phyloP scores from a whole-genome alignment of 2,329 filamentous ascomycete genomes.

The Sporothrix schenckii region DNA sequence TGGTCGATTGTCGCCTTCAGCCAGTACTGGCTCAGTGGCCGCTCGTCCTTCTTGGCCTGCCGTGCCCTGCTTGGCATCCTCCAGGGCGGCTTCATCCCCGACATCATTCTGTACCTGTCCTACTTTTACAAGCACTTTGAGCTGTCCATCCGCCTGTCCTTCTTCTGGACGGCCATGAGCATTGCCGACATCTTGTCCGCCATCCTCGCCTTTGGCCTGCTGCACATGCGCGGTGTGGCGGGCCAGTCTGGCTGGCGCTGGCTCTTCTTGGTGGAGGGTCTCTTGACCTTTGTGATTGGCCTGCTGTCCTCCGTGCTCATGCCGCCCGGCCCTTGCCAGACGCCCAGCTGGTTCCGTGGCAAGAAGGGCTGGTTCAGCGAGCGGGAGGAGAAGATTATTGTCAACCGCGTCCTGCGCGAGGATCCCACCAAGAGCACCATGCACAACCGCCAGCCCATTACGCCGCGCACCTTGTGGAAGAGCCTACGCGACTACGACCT shows the following conservation, averaged over 20 bases:
- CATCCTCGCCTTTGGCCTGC: constrained; percentile 46
- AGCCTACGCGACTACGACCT: constrained; percentile 48
- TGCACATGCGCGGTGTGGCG: constrained; percentile 47
- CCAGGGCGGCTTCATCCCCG: constrained; percentile 53
- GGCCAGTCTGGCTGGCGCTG: constrained; percentile 50
- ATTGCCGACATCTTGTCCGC: constrained; percentile 47
- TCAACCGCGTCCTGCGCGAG: constrained; percentile 62
- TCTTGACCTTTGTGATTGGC: constrained; percentile 53
- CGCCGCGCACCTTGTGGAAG: constrained; percentile 53
- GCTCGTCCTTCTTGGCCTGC: constrained; percentile 46
- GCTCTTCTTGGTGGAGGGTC: constrained; percentile 60
- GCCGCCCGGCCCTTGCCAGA: constrained; percentile 56
- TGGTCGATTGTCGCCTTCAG: constrained; percentile 58
- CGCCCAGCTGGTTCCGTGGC: constrained; percentile 57
- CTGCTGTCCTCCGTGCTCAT: constrained; percentile 58
- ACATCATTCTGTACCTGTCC: constrained; percentile 49
- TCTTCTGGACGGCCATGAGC: constrained; percentile 50
- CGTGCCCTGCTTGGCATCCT: constrained; percentile 48
- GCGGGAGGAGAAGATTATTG: constrained; percentile 61
- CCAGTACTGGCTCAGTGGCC: constrained; percentile 50
- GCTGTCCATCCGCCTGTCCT: constrained; percentile 46
- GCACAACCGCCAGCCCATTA: constrained; percentile 63
- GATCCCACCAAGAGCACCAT: constrained; percentile 63
- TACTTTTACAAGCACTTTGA: constrained; percentile 51
- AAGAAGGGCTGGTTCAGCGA: constrained; percentile 63